Evolutionary conservation across 257 asterid species (phyloP), one percentile per base, ranked within the genome.

Genomic region (Solanum medicagineum): DNA sequence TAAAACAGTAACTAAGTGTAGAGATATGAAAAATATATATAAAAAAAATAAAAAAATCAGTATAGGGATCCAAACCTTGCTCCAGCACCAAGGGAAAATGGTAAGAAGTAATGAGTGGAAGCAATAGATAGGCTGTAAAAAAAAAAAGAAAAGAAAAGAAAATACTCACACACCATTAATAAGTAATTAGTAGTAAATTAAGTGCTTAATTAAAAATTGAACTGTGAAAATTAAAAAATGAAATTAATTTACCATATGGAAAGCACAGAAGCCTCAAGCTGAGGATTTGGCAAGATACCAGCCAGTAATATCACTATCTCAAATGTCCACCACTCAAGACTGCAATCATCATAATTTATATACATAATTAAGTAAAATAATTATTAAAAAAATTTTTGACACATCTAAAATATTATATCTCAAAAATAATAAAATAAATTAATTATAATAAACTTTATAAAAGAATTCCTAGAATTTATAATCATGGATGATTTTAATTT

Each of bases 41-140:
- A 32, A 32, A 32, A 32, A 4, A 69, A 32, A 40, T 1, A 16
- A 69, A 24, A 44, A 20, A 47, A 47, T 49, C 20, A 22, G 36
- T 1, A 45, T 45, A 51, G 10, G n/a, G 57, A 54, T 65, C n/a
- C 89, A 16, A 19, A 93, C 97, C 97, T 93, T 81, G 93, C 95
- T 54, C 94, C 94, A 85, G 93, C 90, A 49, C 94, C 93, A 47
- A 91, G 87, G 19, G 92, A 91, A 88, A 86, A 90, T 12, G 95
- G 95, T 53, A 92, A 89, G 88, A 82, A 89, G 53, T 88, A 91
- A 83, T 85, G 95, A 83, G 90, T 13, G 1, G 91, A 82, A 84
- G 90, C 87, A 6, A 88, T 79, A 0, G 89, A 85, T 32, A 92
- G 86, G 88, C 97, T 92, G 94, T 36, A 29, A 75, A 74, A 47